Evolutionary conservation across 1,284 basidiomycete genomes (phyloP), one percentile per base, ranked within the genome.

Genomic region (Cronartium quercuum): DNA sequence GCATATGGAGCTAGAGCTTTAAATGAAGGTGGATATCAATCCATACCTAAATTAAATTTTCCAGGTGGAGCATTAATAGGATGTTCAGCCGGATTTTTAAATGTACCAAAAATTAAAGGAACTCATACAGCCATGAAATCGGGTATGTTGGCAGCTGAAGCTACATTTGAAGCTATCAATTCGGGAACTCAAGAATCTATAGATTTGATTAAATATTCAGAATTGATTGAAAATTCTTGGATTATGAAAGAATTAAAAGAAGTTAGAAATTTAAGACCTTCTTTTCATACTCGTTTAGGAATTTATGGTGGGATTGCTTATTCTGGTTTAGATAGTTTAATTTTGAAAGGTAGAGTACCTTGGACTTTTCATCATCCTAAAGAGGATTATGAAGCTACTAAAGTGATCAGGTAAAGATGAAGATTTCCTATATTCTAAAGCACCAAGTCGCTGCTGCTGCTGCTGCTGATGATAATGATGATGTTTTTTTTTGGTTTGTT

Each of bases 81-180:
- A 0, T 98, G 95, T 83, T 90, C 93, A 0, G 95, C 95, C 0
- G 96, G 83, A 64, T 95, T 98, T 83, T 86, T 98, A 76, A 98
- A 98, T 83, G 88, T 97, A 15, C 91, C 94, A 51, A 98, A 98
- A 84, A 98, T 98, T 84, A 98, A 98, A 83, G 95, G 95, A n/a
- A 96, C 94, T 0, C 96, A 98, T 82, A 98, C 95, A 77, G 94
- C 95, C n/a, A 98, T 98, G 95, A 96, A 98, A 85, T 92, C 90
- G 60, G 95, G 95, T 24, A 98, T 98, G 89, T 85, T 98, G 24
- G 95, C 94, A 42, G 96, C 92, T 2, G 95, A 98, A 3, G 78
- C 81, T 66, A 80, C 80, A 55, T 77, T 76, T 71, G 75, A 80
- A 47, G 76, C 77, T 18, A 74, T 77, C n/a, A 77, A 61, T 78